Percentiles rank a stretch among this genome's conserved stretches.
These are phyloP conservation scores for Dipteronia sinensis DNA, from an alignment of 345 rosid species.

Conservation along the genomic window DNA sequence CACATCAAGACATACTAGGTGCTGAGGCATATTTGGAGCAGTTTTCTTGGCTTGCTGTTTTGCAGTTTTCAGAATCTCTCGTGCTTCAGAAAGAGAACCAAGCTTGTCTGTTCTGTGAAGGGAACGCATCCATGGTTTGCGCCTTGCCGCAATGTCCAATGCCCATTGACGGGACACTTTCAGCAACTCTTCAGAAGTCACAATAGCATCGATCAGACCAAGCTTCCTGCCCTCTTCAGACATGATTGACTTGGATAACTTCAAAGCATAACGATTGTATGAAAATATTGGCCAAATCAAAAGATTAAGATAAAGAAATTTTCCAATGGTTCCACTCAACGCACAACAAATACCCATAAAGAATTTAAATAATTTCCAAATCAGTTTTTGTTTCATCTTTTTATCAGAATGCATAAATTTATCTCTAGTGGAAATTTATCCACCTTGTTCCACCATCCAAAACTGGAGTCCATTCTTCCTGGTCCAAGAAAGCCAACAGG, in stretches of 20 bases:
- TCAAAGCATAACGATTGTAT: constrained; percentile 25
- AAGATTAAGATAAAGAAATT: background rate
- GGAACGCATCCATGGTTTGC: constrained; percentile 80
- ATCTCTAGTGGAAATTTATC: background rate
- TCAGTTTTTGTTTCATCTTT: background rate
- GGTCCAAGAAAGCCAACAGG: background rate
- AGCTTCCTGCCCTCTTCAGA: constrained; percentile 88
- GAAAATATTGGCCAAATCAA: constrained; percentile 3
- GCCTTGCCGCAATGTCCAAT: constrained; percentile 68
- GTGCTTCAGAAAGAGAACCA: constrained; percentile 86
- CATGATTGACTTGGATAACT: constrained; percentile 80
- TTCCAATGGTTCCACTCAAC: background rate
- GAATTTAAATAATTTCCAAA: background rate
- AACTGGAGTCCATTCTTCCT: background rate
- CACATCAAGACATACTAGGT: constrained; percentile 80
- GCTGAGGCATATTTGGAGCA: constrained; percentile 92
- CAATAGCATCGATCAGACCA: constrained; percentile 82
- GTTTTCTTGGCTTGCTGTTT: constrained; percentile 71
- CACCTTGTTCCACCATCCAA: background rate
- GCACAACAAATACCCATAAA: background rate
- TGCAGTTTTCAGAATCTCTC: constrained; percentile 54
- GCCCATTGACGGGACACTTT: constrained; percentile 79
- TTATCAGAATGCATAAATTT: background rate
- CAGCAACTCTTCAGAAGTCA: constrained; percentile 75
- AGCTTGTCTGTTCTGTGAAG: constrained; percentile 87